These are phyloP conservation scores for Leucosporidium scottii DNA, from an alignment of 768 basidiomycete genomes.

Conservation along the genomic window DNA sequence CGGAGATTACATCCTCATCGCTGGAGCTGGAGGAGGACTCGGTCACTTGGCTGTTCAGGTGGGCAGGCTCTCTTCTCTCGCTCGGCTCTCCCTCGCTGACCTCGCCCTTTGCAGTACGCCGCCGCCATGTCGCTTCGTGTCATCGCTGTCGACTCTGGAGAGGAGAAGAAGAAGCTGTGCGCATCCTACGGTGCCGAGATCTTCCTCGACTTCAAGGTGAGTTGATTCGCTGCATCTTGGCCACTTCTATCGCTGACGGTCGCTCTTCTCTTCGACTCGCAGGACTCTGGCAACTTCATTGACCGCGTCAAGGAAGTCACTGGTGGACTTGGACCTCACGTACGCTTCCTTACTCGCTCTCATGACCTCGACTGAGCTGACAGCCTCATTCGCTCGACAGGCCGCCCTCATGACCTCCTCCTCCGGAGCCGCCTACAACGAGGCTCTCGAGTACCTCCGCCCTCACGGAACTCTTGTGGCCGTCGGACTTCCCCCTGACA, in stretches of 20 bases:
- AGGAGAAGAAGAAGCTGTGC: slow-evolving; percentile 60
- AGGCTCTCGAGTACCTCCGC: slow-evolving; percentile 59
- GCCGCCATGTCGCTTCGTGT: slow-evolving; percentile 68
- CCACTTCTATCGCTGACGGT: slow-evolving; percentile 33
- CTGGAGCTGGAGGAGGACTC: slow-evolving; percentile 35
- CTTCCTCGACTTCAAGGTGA: slow-evolving; percentile 75
- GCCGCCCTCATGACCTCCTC: slow-evolving; percentile 44
- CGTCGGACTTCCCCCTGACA: slow-evolving; percentile 64
- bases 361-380: neutral
- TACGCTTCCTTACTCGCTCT: slow-evolving; percentile 52
- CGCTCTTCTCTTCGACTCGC: slow-evolving; percentile 37
- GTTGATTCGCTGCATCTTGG: slow-evolving; percentile 60
- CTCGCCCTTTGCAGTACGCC: slow-evolving; percentile 73
- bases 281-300: slow-evolving; percentile 61
- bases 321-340: slow-evolving; percentile 70
- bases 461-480: slow-evolving; percentile 66
- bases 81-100: slow-evolving; percentile 44
- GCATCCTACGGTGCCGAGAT: slow-evolving; percentile 97
- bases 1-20: slow-evolving; percentile 69
- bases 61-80: neutral
- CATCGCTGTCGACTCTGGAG: slow-evolving; percentile 72
- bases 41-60: neutral
- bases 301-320: slow-evolving; percentile 49
- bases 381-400: neutral
- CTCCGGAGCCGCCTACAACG: slow-evolving; percentile 44